Evolutionary conservation across 495 filamentous ascomycete genomes (phyloP), one percentile per base, ranked within the genome.

Genomic region (Penicillium bialowiezense): DNA sequence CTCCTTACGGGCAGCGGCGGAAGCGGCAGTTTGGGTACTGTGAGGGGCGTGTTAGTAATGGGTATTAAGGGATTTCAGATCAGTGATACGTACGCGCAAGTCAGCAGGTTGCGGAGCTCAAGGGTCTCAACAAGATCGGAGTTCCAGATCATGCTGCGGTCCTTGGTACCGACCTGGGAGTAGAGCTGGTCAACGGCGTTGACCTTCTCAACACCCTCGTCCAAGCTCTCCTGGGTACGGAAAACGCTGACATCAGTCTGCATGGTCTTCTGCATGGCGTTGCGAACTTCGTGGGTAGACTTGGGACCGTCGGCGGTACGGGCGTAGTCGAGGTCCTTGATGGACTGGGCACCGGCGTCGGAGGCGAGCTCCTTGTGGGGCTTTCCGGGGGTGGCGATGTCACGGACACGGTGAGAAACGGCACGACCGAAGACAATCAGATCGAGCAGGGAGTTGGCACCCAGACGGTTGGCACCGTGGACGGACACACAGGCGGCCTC

Each of bases 61-160:
- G 26, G 8, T 10, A n/a, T 18, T 7, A 13, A 8, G 1, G 3
- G 8, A 20, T 6, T 2, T 26, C 3, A 19, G 14, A 19, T 7
- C 20, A 41, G 41, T 37, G 32, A 50, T 53, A 84, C 84, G 69
- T 83, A 87, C 81, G 92, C 92, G 83, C 92, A 97, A 62, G 92
- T 97, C 58, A 97, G 73, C 55, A 97, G 65, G 68, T 97, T 97
- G 58, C 90, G 77, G 60, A 97, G 77, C 74, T 97, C 92, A 34
- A 97, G 81, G 21, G 91, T 95, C 82, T 97, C 92, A 45, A 96
- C 88, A 23, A 97, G 80, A 61, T 97, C 92, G 31, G 88, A 89
- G 83, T 97, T 97, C 92, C 92, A 97, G 76, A 97, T 96, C 93
- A 97, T 96, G 82, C 88, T 91, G 63, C 92, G 87, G 69, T 97